Evolutionary conservation across 495 filamentous ascomycete species (phyloP).

Genomic region (Penicillium longicatenatum): DNA sequence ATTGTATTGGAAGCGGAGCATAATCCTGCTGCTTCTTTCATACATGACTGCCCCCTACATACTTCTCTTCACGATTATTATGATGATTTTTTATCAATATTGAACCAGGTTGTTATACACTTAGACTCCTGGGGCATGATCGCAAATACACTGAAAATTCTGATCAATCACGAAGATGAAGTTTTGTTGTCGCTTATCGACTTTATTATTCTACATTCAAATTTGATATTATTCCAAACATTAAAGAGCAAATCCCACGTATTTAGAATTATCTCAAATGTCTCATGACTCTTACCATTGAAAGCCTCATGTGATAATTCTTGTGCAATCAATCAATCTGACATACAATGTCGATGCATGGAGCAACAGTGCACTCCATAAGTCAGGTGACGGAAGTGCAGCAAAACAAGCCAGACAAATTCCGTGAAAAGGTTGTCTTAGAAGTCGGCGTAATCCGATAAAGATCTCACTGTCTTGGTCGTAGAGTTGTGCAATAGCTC

Average conservation of each 20-base stretch:
- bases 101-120: constrained; percentile 37
- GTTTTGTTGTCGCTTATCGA: constrained; percentile 2
- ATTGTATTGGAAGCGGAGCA: not conserved
- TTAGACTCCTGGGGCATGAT: constrained; percentile 40
- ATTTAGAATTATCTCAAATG: too few relatives aligned
- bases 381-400: too few relatives aligned
- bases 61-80: constrained; percentile 23
- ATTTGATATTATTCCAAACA: not conserved
- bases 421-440: too few relatives aligned
- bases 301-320: too few relatives aligned
- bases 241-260: not conserved
- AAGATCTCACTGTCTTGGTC: too few relatives aligned
- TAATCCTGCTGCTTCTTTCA: not conserved
- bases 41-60: not conserved
- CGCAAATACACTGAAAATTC: constrained; percentile 54
- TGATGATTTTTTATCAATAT: constrained; percentile 44
- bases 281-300: too few relatives aligned
- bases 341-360: too few relatives aligned
- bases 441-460: too few relatives aligned
- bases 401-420: too few relatives aligned
- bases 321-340: too few relatives aligned
- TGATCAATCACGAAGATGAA: constrained; percentile 33
- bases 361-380: too few relatives aligned
- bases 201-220: not conserved
- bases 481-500: too few relatives aligned